Evolutionary conservation across 305 asterid genomes (phyloP), one percentile per base, ranked within the genome.

Genomic region (Fraxinus floribunda): DNA sequence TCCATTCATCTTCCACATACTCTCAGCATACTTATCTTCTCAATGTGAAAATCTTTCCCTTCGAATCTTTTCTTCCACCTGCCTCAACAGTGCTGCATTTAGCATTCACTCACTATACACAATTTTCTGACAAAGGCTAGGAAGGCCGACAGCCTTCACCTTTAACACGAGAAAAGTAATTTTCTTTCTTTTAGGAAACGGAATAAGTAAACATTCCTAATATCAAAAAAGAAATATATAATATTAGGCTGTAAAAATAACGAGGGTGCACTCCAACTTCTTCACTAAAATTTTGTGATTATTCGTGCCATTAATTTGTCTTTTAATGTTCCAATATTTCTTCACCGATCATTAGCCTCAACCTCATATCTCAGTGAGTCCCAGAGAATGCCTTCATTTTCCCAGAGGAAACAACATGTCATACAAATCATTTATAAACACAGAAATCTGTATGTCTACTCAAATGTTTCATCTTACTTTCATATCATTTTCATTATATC

Each of bases 301-400:
- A 73, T 1, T 10, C 24, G 35, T 15, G 26, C 22, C 9, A 79
- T 35, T 29, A 57, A 30, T 60, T 20, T 13, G 7, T n/a, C 24
- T 7, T 7, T 38, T 16, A 11, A 41, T 35, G 18, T 5, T 24
- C 75, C 68, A 16, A 68, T 18, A n/a, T 55, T 55, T 55, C 66
- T 55, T 18, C 24, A 41, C 41, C 66, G 71, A 57, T 79, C 71
- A 55, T 73, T 68, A 83, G 55, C 79, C 32, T 81, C 75, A 32
- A 46, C 36, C 34, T 38, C 72, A 3, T 55, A 55, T 55, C 66
- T 55, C 66, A 5, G 10, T 0, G 8, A 79, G 79, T 22, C 84
- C 55, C 73, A 78, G 6, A 18, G 46, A 13, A 20, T 18, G 11
- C 30, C 64, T 41, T 78, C 78, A 55, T 66, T 35, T 62, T n/a